A percentile compares a stretch with the other conserved stretches of the same genome.
Evolutionary conservation across 169 alveolate genomes (phyloP).

Genomic region (Babesia divergens): DNA sequence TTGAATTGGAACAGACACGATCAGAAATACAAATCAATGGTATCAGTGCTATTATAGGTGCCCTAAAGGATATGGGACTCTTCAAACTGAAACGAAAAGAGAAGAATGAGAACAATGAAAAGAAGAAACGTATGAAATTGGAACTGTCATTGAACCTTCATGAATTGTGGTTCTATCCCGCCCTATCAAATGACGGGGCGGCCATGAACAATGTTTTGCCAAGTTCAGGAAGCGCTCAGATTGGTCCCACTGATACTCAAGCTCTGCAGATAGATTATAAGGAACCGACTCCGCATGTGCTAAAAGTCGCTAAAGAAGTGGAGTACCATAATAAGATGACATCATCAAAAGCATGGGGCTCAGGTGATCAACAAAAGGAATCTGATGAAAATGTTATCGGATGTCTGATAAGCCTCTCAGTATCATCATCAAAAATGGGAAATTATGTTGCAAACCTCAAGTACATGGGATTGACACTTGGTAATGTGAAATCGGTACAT

Average conservation of each 20-base stretch:
- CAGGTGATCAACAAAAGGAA: neutral
- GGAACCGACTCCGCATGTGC: neutral
- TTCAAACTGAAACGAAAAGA: neutral
- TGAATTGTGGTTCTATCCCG: conserved; percentile 21
- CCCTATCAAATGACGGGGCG: neutral
- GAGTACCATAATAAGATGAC: neutral
- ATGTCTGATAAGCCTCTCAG: conserved; percentile 12
- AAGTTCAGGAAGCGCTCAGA: neutral
- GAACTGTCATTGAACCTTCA: neutral
- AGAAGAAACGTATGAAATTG: neutral
- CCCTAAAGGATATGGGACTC: conserved; percentile 1
- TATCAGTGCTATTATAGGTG: conserved; percentile 3
- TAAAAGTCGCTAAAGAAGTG: neutral
- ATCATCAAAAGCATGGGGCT: neutral
- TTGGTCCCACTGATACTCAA: neutral
- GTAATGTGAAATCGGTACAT: neutral
- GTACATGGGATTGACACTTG: conserved; percentile 30
- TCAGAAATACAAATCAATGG: conserved; percentile 21
- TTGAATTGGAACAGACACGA: conserved; percentile 16
- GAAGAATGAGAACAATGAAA: neutral
- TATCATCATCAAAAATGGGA: neutral
- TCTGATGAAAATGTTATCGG: conserved; percentile 9
- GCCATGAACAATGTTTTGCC: neutral
- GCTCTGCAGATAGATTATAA: neutral
- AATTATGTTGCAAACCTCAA: conserved; percentile 1